Evolutionary conservation across 495 filamentous ascomycete species (phyloP), one percentile per base, ranked within the genome.

Genomic region (Xylona heveae): DNA sequence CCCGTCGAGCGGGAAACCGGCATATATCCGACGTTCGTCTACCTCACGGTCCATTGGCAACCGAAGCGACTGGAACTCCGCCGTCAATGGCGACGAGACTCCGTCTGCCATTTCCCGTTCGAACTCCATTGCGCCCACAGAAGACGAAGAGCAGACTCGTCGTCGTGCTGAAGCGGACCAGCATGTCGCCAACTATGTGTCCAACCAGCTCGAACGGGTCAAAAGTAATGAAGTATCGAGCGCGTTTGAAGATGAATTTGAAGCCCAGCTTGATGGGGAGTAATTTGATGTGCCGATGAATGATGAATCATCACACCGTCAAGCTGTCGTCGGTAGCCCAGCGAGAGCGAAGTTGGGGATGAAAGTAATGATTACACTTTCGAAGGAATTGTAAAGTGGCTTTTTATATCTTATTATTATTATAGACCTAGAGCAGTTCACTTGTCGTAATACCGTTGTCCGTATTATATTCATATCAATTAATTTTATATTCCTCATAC

Each of bases 41-140:
- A 90, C 80, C 3, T 70, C 61, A 14, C 66, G 85, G 10, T 90
- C 79, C n/a, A 83, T 95, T 39, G 73, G 76, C 5, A 68, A 68
- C 23, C 68, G 81, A n/a, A 85, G 76, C 48, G 81, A 88, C 56
- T 91, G 75, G 45, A 66, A 62, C 33, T 36, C 42, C 1, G 59
- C 58, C 19, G 48, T 55, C 14, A 51, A 58, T 41, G 58, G 65
- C 37, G 56, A 64, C 38, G 30, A 43, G 28, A 20, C 4, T 34
- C 28, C 5, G 48, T 42, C 9, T 44, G 43, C 4, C 6, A 31
- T 9, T 34, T 38, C 6, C 10, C 53, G 47, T 0, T 43, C 49
- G 10, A 35, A 1, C 44, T 42, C 2, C 34, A 30, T 8, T 22
- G 6, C 5, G 42, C 37, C 5, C 57, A 53, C n/a, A 8, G 49